Evolutionary conservation across 176 grass and related monocot genomes (phyloP).

Genomic region (Triticum turgidum): DNA sequence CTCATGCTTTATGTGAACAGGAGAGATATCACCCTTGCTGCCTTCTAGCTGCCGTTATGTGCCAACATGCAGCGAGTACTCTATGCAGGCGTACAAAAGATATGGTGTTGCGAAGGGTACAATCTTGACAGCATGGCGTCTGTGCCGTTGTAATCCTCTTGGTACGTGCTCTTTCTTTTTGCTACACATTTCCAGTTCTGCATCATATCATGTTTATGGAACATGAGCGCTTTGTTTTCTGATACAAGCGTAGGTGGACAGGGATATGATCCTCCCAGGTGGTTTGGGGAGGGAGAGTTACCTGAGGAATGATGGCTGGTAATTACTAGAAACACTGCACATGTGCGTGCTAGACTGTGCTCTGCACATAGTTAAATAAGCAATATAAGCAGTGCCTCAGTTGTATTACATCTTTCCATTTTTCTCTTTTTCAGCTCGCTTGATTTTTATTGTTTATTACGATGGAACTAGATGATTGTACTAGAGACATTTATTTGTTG

Average conservation of each 20-base stretch:
- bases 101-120: constrained; percentile 72
- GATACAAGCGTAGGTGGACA: constrained; percentile 51
- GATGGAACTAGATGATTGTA: neutral
- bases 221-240: neutral
- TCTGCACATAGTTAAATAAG: neutral
- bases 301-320: constrained; percentile 37
- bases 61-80: constrained; percentile 87
- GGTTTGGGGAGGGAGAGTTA: constrained; percentile 75
- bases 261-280: constrained; percentile 84
- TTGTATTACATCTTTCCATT: neutral
- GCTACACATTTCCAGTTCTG: neutral
- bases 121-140: constrained; percentile 66
- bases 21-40: constrained; percentile 85
- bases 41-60: constrained; percentile 76
- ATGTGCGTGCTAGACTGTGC: neutral
- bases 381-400: neutral
- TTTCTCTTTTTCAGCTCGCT: neutral
- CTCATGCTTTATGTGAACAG: constrained; percentile 47
- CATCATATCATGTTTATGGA: constrained; percentile 4
- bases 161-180: constrained; percentile 41
- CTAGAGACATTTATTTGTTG: neutral
- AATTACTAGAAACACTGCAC: constrained; percentile 9
- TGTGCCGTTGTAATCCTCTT: constrained; percentile 86
- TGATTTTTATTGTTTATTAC: neutral
- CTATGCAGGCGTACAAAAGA: constrained; percentile 75